phyloP scores from a whole-genome alignment of 2,329 filamentous ascomycete species.

The Cladosporium sp. region DNA sequence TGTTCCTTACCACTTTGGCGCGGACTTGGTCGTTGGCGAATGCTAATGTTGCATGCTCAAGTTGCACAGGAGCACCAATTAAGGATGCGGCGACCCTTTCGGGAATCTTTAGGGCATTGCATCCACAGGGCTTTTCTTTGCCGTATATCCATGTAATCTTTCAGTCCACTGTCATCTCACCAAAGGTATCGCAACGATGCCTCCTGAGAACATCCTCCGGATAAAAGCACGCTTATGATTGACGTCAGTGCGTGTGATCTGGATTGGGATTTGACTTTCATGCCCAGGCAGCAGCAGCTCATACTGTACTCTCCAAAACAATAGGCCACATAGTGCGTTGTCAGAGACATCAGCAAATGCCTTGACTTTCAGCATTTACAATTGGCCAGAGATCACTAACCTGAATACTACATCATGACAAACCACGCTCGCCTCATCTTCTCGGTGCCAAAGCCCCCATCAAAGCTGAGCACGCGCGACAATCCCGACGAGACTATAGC shows the following conservation, averaged over 20 bases:
- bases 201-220: background rate
- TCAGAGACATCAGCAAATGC: background rate
- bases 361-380: background rate
- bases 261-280: background rate
- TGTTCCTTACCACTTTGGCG: background rate
- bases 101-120: background rate
- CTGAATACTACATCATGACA: background rate
- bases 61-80: background rate
- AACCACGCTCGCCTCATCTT: background rate
- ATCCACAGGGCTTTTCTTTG: too few relatives aligned
- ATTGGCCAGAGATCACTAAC: background rate
- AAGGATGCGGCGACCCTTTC: background rate
- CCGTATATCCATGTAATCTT: background rate
- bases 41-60: background rate
- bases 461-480: background rate
- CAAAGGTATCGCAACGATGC: background rate
- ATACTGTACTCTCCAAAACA: background rate
- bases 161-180: background rate
- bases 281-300: background rate
- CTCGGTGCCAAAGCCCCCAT: conserved; percentile 5
- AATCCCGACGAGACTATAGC: background rate
- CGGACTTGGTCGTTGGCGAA: background rate
- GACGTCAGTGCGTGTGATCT: background rate
- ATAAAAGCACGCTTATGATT: background rate
- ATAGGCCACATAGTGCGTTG: background rate